Evolutionary conservation across 31 red algal species (phyloP).

Genomic region (Odonthalia washingtoniensis): DNA sequence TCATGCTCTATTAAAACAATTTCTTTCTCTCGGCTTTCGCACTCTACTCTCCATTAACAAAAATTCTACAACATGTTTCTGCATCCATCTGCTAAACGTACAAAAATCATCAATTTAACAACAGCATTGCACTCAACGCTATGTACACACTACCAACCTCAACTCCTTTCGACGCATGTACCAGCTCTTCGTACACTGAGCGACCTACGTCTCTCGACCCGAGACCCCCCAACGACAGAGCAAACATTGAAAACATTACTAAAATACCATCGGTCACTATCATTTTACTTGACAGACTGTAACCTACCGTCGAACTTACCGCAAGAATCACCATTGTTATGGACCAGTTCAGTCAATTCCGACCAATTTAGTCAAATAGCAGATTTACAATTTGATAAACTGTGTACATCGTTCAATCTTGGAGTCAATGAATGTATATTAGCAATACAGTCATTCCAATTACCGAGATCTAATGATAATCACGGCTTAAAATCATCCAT

Average conservation of each 20-base stretch:
- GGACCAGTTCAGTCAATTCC: conserved; percentile 66
- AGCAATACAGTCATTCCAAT: conserved; percentile 39
- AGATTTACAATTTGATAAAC: conserved; percentile 39
- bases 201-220: not conserved
- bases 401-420: conserved; percentile 59
- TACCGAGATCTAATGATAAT: conserved; percentile 40
- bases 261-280: not conserved
- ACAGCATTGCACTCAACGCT: not conserved
- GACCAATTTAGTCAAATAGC: conserved; percentile 28
- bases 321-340: conserved; percentile 34
- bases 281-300: not conserved
- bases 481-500: conserved; percentile 26
- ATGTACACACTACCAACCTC: not conserved
- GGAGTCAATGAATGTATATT: conserved; percentile 52
- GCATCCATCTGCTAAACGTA: not conserved
- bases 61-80: conserved; percentile 5
- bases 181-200: not conserved
- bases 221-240: not conserved
- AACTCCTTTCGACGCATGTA: not conserved
- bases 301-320: conserved; percentile 25
- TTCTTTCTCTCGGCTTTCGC: not conserved
- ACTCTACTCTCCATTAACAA: not conserved
- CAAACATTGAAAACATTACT: not conserved
- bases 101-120: not conserved
- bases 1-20: not conserved